Evolutionary conservation across 345 rosid genomes (phyloP).

Genomic region (Trapa incisa): DNA sequence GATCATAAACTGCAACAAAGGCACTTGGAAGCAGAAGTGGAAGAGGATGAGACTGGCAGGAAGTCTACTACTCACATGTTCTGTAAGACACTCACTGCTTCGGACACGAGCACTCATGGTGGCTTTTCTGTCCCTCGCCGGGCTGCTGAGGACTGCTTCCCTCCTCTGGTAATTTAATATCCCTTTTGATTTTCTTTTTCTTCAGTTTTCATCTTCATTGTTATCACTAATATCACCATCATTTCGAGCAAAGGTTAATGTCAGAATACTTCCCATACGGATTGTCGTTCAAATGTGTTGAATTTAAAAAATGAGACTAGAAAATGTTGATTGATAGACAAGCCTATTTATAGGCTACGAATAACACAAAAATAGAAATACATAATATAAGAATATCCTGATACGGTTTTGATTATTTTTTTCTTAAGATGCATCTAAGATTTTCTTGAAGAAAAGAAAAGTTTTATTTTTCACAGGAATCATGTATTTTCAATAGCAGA

Average conservation of each 20-base stretch:
- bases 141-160: slow-evolving; percentile 99
- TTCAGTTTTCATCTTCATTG: neutral
- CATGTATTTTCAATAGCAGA: neutral
- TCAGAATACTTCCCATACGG: neutral
- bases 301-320: too few species aligned
- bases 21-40: slow-evolving; percentile 37
- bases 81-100: slow-evolving; percentile 97
- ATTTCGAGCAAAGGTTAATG: neutral
- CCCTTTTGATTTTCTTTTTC: neutral
- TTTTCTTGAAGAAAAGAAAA: neutral
- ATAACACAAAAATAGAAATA: too few species aligned
- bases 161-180: slow-evolving; percentile 59
- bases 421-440: neutral
- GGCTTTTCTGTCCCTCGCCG: slow-evolving; percentile 98
- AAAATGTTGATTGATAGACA: too few species aligned
- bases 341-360: too few species aligned
- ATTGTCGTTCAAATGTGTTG: neutral
- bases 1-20: slow-evolving; percentile 48
- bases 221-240: neutral
- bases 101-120: slow-evolving; percentile 98
- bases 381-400: too few species aligned
- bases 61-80: slow-evolving; percentile 88
- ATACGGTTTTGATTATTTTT: neutral
- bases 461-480: neutral
- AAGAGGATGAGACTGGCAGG: slow-evolving; percentile 41